These are phyloP conservation scores for Volvox reticuliferus DNA, from an alignment of 139 green algal species.

Conservation along the genomic window DNA sequence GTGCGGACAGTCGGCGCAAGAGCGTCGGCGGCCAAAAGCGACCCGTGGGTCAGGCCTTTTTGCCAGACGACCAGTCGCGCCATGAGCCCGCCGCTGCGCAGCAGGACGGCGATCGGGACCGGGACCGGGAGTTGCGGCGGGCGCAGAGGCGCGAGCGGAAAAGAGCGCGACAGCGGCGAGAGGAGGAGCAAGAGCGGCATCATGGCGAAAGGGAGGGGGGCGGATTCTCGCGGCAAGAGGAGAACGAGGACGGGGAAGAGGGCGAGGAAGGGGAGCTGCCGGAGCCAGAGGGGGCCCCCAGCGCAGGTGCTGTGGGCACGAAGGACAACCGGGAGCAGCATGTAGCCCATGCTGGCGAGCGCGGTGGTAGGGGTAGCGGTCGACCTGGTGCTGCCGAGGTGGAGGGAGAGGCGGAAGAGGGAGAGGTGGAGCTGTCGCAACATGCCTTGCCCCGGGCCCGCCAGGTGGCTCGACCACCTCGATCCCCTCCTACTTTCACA, in stretches of 20 bases:
- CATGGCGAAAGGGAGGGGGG: neutral
- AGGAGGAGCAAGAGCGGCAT: neutral
- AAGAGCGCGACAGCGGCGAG: neutral
- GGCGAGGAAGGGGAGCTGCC: conserved; percentile 7
- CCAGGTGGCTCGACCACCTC: neutral
- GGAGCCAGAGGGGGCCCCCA: neutral
- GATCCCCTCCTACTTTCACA: too few relatives aligned
- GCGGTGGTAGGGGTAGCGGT: neutral
- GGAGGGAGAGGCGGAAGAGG: conserved; percentile 5
- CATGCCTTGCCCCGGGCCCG: neutral
- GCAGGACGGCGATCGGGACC: neutral
- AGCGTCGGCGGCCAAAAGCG: neutral
- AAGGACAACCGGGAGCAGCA: neutral
- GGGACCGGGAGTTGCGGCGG: neutral
- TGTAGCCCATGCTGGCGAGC: neutral
- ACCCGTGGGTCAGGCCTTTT: neutral
- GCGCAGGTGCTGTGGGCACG: neutral
- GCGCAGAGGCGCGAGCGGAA: conserved; percentile 1
- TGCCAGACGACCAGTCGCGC: neutral
- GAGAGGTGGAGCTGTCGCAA: conserved; percentile 22
- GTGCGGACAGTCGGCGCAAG: neutral
- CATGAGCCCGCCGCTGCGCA: neutral
- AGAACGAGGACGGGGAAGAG: neutral
- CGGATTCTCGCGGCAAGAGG: neutral
- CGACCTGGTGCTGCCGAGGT: neutral